phyloP scores from a whole-genome alignment of 2,329 filamentous ascomycete genomes.

The Emmonsiellopsis sp. region DNA sequence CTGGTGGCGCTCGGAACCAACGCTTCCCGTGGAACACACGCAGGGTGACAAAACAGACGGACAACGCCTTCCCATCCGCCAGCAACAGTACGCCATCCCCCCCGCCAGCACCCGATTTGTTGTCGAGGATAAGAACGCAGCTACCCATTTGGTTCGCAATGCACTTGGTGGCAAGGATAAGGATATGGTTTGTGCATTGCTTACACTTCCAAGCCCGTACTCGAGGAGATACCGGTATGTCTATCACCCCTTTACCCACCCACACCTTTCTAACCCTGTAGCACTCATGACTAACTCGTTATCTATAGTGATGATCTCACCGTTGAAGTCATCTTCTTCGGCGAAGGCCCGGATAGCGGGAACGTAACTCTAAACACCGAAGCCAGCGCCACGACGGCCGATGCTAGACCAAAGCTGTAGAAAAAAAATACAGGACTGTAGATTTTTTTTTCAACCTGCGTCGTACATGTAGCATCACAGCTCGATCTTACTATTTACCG shows the following conservation, averaged over 20 bases:
- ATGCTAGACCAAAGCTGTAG: slow-evolving; percentile 42
- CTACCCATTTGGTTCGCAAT: slow-evolving; percentile 90
- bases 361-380: slow-evolving; percentile 78
- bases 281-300: slow-evolving; percentile 14
- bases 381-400: slow-evolving; percentile 57
- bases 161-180: slow-evolving; percentile 86
- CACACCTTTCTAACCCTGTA: neutral
- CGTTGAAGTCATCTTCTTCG: slow-evolving; percentile 98
- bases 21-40: slow-evolving; percentile 67
- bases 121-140: slow-evolving; percentile 90
- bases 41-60: slow-evolving; percentile 48
- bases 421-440: neutral
- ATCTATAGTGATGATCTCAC: slow-evolving; percentile 75
- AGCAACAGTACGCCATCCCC: slow-evolving; percentile 83
- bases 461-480: neutral
- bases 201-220: slow-evolving; percentile 86
- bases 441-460: neutral
- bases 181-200: slow-evolving; percentile 84
- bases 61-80: slow-evolving; percentile 71
- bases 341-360: slow-evolving; percentile 65
- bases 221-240: slow-evolving; percentile 78
- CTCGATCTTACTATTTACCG: neutral
- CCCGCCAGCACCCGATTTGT: slow-evolving; percentile 66
- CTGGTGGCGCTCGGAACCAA: slow-evolving; percentile 53
- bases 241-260: neutral